These are phyloP conservation scores for Lasiodiplodia sp. DNA, from an alignment of 2,329 filamentous ascomycete genomes.

Conservation along the genomic window DNA sequence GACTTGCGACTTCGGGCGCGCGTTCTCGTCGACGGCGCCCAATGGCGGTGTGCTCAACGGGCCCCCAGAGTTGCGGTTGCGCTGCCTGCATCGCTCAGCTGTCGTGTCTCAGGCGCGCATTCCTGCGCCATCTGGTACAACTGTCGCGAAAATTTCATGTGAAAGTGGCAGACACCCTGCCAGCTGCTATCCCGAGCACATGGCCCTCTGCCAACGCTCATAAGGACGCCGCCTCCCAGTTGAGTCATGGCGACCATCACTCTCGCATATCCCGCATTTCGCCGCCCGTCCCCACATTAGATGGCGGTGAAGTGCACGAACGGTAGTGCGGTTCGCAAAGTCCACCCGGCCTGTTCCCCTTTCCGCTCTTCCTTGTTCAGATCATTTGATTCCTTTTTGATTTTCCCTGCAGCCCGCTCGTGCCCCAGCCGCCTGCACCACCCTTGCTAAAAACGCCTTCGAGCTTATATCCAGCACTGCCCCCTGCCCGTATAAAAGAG, in stretches of 20 bases:
- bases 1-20: background rate
- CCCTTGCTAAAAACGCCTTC: conserved; percentile 7
- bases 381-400: conserved; percentile 23
- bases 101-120: conserved; percentile 11
- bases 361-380: conserved; percentile 21
- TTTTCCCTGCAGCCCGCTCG: conserved; percentile 25
- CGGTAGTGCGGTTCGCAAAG: conserved; percentile 22
- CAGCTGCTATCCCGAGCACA: conserved; percentile 10
- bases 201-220: background rate
- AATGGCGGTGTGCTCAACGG: background rate
- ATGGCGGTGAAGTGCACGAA: conserved; percentile 26
- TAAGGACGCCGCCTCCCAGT: background rate
- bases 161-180: background rate
- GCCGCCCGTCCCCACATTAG: conserved; percentile 26
- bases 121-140: conserved; percentile 8
- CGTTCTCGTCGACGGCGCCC: background rate
- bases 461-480: conserved; percentile 22
- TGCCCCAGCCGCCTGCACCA: conserved; percentile 9
- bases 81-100: background rate
- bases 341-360: conserved; percentile 7
- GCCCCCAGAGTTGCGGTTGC: no score
- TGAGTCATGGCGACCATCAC: conserved; percentile 12
- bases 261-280: conserved; percentile 19
- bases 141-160: conserved; percentile 14
- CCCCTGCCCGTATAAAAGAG: conserved; percentile 14